phyloP scores from a whole-genome alignment of 1,284 basidiomycete genomes.

The Pseudozyma sp. region DNA sequence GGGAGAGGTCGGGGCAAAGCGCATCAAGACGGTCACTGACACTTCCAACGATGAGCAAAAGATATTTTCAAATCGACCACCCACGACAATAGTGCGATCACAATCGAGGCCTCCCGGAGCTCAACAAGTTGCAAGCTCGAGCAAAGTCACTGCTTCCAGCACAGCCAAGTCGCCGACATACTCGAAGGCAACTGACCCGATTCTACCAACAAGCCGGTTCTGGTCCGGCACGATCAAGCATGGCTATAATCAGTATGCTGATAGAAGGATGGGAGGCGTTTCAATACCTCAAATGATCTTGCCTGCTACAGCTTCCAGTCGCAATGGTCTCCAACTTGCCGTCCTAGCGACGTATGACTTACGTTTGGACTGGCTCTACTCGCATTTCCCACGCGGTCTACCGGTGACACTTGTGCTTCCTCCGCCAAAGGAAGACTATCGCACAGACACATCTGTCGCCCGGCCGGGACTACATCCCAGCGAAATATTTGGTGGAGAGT shows the following conservation, averaged over 20 bases:
- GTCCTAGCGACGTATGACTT: slow-evolving; percentile 60
- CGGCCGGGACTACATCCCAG: slow-evolving; percentile 46
- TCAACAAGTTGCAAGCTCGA: neutral
- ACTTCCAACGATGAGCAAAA: neutral
- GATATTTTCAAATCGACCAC: neutral
- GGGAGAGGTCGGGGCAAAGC: slow-evolving; percentile 11
- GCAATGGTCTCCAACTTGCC: slow-evolving; percentile 44
- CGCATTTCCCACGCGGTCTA: slow-evolving; percentile 46
- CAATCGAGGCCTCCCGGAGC: neutral
- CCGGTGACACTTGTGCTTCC: slow-evolving; percentile 59
- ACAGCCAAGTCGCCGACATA: neutral
- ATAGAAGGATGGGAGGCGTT: slow-evolving; percentile 15
- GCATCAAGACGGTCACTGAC: neutral
- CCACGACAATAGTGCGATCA: neutral
- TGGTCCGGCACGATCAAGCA: slow-evolving; percentile 62
- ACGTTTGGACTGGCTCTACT: slow-evolving; percentile 62
- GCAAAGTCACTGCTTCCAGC: neutral
- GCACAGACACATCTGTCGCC: slow-evolving; percentile 25
- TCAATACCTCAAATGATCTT: slow-evolving; percentile 47
- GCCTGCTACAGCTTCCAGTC: slow-evolving; percentile 41
- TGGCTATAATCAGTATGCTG: slow-evolving; percentile 54
- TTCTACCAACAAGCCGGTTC: slow-evolving; percentile 45
- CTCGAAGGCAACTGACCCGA: slow-evolving; percentile 32
- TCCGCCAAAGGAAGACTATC: slow-evolving; percentile 42
- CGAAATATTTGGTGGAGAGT: slow-evolving; percentile 29